Base-by-base conservation (phyloP, 306 rosid genomes). In the Fragaria nilgerrensis region DNA sequence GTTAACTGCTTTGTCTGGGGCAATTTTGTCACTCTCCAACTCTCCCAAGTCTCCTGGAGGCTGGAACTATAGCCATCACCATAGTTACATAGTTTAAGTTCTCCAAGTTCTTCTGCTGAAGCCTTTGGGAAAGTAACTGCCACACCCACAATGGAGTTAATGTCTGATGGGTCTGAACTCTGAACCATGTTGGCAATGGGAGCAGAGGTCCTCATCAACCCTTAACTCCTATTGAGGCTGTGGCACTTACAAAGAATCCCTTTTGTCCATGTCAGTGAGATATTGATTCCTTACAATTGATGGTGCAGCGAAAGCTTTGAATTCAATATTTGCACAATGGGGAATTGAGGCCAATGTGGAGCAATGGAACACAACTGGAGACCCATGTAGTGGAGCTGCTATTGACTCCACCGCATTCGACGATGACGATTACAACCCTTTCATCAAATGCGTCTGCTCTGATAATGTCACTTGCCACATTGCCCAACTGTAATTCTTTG, bases 341-440 rank as follows among this genome's bases (percentile, higher is more conserved):
- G 34, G 23, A 3, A 82, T 25, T 58, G 16, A 58, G 2, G 88
- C 92, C 7, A 15, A 44, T n/a, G 3, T 50, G 44, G 43, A 8
- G 37, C 69, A 68, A 23, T 93, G 98, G 97, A 93, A 93, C 74
- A 76, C 71, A 70, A 93, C 88, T 15, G 93, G 92, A 8, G 94
- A 93, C 3, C 47, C 84, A 5, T 93, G 98, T 74, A 93, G 87
- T 58, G 92, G 98, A 50, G 78, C 53, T 2, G 97, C 98, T 58
- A 58, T 68, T 0, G 92, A 85, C 32, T 0, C 68, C 32, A 72
- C 83, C 59, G 0, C 3, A 41, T 36, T 88, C 34, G 84, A 34
- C 0, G 7, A 36, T 53, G 0, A 0, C 0, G 10, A 43, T 37
- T 67, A 20, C 77, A 83, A 91, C 59, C 97, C 98, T 19, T 82